Base-by-base conservation (phyloP, 495 filamentous ascomycete genomes). In the Hypoxylon lenormandii region DNA sequence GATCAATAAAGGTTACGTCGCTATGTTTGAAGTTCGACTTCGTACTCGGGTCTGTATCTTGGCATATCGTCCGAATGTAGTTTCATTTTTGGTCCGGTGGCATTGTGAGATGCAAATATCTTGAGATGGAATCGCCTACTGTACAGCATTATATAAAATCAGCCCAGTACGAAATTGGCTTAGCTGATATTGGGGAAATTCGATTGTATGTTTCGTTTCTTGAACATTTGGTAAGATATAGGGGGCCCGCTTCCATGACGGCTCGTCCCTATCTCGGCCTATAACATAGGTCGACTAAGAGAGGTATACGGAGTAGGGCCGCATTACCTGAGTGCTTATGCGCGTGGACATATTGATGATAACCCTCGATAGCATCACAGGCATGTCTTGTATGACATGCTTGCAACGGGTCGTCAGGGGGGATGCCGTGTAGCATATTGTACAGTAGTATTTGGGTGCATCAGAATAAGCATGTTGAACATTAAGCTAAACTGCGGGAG, bases 211-310 rank as follows among this genome's bases (percentile, higher is more conserved):
- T 54, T 53, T 64, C 19, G 45, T 49, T 56, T 51, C 55, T 59
- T 43, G 43, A 50, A 49, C 26, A 60, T 51, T 12, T 26, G 45
- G 66, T 23, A 37, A 30, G 37, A 59, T 47, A 62, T 72, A 58
- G 38, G 59, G 59, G 52, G 11, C 49, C 42, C 53, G 70, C 23
- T 49, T 69, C 46, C 21, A 47, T 64, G 18, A 51, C 56, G 38
- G 65, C 36, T 58, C 65, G 64, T 62, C 46, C 55, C 63, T 73
- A 73, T 70, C 61, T 72, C 70, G 60, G 66, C 52, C 51, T 53
- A 53, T 72, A 66, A 50, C 22, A 38, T n/a, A 52, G 28, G 42
- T 63, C 45, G 33, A 62, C 42, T 54, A 64, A 62, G 55, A 48
- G 33, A 3, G 15, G 7, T 30, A 36, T 8, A 68, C 15, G 6